Evolutionary conservation across 176 grass and related monocot genomes (phyloP).

Genomic region (Oryza meridionalis): DNA sequence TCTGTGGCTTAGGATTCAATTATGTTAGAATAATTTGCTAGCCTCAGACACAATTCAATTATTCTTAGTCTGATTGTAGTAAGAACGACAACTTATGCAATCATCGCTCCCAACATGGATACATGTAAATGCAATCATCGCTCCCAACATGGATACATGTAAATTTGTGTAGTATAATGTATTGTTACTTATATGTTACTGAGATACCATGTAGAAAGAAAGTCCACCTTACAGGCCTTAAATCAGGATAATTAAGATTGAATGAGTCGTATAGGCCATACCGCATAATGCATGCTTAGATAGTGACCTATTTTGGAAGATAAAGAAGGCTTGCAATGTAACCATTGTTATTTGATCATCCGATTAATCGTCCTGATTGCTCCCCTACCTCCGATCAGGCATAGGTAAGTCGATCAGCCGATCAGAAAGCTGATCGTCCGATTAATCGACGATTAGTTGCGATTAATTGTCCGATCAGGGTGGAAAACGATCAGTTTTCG

Average conservation of each 20-base stretch:
- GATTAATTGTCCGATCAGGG: too few species aligned
- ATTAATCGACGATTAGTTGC: too few species aligned
- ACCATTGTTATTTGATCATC: too few species aligned
- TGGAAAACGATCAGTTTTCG: too few species aligned
- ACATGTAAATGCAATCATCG: neutral
- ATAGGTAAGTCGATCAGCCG: too few species aligned
- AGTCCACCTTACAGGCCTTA: neutral
- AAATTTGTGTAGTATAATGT: neutral
- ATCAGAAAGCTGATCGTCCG: too few species aligned
- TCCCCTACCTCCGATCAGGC: too few species aligned
- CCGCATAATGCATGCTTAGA: neutral
- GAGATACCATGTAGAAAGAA: neutral
- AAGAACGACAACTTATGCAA: neutral
- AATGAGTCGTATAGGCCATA: neutral
- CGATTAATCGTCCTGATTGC: too few species aligned
- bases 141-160: neutral
- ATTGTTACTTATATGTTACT: conserved; percentile 4
- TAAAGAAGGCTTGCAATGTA: conserved; percentile 2
- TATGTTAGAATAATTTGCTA: conserved; percentile 27
- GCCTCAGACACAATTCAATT: neutral
- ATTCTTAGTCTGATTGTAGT: neutral
- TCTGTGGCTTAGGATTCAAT: neutral
- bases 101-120: neutral
- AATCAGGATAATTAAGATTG: conserved; percentile 29
- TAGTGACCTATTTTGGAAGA: neutral